Base-by-base conservation (phyloP, 106 monocot species). In the Dendrobium huoshanense region DNA sequence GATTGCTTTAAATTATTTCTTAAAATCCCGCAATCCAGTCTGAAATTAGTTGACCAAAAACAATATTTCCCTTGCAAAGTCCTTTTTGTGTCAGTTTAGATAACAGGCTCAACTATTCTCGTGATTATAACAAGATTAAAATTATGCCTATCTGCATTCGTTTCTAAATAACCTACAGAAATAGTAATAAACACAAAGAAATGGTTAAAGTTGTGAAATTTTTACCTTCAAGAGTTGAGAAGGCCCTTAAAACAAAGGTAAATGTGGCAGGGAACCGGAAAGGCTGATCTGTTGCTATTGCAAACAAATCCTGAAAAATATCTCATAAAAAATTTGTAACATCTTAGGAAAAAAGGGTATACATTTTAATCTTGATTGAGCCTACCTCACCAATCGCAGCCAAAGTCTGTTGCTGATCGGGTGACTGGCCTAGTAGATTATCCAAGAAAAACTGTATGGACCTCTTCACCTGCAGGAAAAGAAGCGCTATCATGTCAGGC, bases 181-280 rank as follows among this genome's bases (percentile, higher is more conserved):
- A 37, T 16, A 40, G 13, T 22, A 15, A 18, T 20, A 67, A 40
- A 49, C 17, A 55, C 75, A 79, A 6, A 75, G 27, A 77, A 42
- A 76, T 9, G 31, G 40, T 5, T 44, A 58, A 41, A 22, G 41
- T 58, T 42, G 40, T 82, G 56, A 75, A 51, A 77, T 54, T 77
- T 56, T 68, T 84, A 99, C 98, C 98, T 95, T 99, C 98, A 78
- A 99, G 89, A 29, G 95, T 95, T 80, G 93, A 90, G 82, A 99
- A 99, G 83, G 98, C 98, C 70, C 91, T 88, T 51, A 95, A 76
- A 67, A 99, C 98, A 85, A 99, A 99, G 10, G 98, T 93, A 88
- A 95, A 91, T 48, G 92, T 88, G 47, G 93, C 84, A 75, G 98
- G 98, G 78, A 95, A 95, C 24, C 92, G 89, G 79, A 99, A 91